Percentiles rank a stretch among this genome's conserved stretches.
Conservation (phyloP, 345 rosid genomes). For the Euclidium syriacum region DNA sequence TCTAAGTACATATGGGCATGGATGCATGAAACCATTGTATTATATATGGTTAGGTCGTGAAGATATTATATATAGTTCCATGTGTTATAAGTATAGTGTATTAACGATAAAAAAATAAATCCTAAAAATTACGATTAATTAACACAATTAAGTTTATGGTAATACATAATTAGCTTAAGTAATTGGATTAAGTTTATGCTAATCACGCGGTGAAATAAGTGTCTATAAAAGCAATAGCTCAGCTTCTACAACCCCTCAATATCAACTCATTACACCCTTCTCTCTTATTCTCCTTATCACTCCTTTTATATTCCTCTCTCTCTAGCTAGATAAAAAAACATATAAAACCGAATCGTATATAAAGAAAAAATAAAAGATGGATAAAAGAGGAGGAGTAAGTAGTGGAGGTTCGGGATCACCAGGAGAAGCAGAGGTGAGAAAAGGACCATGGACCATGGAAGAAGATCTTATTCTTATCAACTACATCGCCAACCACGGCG, state of each 20-base stretch:
- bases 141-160: not conserved
- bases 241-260: conserved; percentile 28
- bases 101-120: not conserved
- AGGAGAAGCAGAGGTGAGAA: conserved; percentile 81
- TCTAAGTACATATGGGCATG: not conserved
- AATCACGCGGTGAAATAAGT: conserved; percentile 24
- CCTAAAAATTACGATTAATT: conserved; percentile 6
- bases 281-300: conserved; percentile 1
- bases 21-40: conserved; percentile 1
- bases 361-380: conserved; percentile 14
- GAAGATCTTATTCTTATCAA: conserved; percentile 89
- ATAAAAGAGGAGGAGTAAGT: conserved; percentile 12
- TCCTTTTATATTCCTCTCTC: conserved; percentile 8
- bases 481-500: conserved; percentile 88
- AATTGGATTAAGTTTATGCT: conserved; percentile 14
- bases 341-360: not conserved
- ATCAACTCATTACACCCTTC: conserved; percentile 26
- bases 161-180: conserved; percentile 18
- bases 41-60: conserved; percentile 19
- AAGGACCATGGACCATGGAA: conserved; percentile 99
- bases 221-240: conserved; percentile 36
- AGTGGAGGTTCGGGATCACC: conserved; percentile 51
- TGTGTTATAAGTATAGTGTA: conserved; percentile 11
- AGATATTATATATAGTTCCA: not conserved
- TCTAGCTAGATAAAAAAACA: not conserved